A percentile compares a stretch with the other conserved stretches of the same genome.
Conservation (phyloP, 805 yeast genomes). For the Kazachstania africana region DNA sequence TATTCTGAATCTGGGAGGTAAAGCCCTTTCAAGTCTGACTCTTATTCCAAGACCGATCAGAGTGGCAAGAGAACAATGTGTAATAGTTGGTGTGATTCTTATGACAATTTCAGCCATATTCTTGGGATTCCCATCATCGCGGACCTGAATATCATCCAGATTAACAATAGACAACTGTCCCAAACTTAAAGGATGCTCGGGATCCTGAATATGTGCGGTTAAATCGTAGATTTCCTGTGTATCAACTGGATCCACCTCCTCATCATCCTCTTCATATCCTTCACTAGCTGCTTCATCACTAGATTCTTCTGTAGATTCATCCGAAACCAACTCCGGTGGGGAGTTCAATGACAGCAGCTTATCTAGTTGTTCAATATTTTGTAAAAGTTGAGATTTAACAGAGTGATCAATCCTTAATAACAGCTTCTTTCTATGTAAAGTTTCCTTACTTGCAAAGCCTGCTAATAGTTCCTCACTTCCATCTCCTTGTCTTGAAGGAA, state of each 20-base stretch:
- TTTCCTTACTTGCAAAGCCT: conserved; percentile 6
- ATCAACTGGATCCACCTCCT: conserved; percentile 53
- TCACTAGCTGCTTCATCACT: conserved; percentile 10
- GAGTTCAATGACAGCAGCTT: conserved; percentile 14
- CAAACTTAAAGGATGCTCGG: conserved; percentile 91
- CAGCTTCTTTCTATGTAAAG: conserved; percentile 15
- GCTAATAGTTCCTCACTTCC: conserved; percentile 12
- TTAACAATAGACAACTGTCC: conserved; percentile 94
- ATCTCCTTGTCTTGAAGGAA: conserved; percentile 54
- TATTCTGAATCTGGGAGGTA: conserved; percentile 76
- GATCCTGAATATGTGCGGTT: conserved; percentile 81
- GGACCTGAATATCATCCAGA: conserved; percentile 63
- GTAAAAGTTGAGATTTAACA: conserved; percentile 14
- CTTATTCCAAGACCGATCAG: conserved; percentile 90
- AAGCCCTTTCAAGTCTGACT: conserved; percentile 78
- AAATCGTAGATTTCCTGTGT: conserved; percentile 83
- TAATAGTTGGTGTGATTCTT: conserved; percentile 90
- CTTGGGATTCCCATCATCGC: conserved; percentile 39
- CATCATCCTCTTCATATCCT: conserved; percentile 1
- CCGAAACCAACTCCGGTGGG: conserved; percentile 17
- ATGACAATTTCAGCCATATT: conserved; percentile 67
- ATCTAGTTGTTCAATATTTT: conserved; percentile 21
- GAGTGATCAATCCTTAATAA: conserved; percentile 19
- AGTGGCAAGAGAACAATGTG: conserved; percentile 94
- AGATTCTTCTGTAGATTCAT: conserved; percentile 6